Base-by-base conservation (phyloP, 2,329 filamentous ascomycete species). In the Apiospora sp. region DNA sequence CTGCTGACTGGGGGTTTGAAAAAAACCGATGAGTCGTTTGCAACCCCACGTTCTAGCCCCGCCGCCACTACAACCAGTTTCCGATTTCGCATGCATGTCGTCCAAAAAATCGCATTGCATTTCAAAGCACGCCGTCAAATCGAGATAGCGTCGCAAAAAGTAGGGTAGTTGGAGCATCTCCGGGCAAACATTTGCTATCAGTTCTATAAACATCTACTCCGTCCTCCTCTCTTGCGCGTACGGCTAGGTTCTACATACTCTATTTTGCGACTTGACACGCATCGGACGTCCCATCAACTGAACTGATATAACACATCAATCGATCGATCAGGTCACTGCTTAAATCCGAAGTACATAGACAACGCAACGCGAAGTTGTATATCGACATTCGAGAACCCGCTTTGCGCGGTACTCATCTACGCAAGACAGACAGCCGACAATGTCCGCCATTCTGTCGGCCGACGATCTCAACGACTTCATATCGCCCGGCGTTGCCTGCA, bases 381-480 rank as follows among this genome's bases (percentile, higher is more conserved):
- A 14, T n/a, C 58, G 19, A 64, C 14, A 64, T 16, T 37, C 58
- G 34, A 19, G 1, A 41, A 6, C 22, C 58, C 58, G 58, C 58
- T n/a, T 64, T 41, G 58, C 58, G 58, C 58, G 58, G 58, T 10
- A 22, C 34, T 64, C 58, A 64, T 41, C 34, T 64, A 19, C 58
- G 22, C 19, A 22, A 37, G 30, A 4, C 19, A n/a, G 58, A n/a
- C 67, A 44, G 51, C 46, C 24, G 67, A 27, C 43, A 75, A 99
- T 99, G 96, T 98, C 95, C 81, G 96, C 96, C 75, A 99, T 99
- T 79, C 92, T 99, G 79, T 98, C 95, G 72, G 92, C 93, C 79
- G 96, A 99, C 86, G 95, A 98, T 82, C 88, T 99, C 74, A 99
- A 99, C 87, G 96, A 99, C 87, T 99, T 99, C 86, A 99, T 99